Percentiles rank a stretch among this genome's conserved stretches.
Conservation (phyloP, 2,329 filamentous ascomycete genomes). For the Talaromyces sp. region DNA sequence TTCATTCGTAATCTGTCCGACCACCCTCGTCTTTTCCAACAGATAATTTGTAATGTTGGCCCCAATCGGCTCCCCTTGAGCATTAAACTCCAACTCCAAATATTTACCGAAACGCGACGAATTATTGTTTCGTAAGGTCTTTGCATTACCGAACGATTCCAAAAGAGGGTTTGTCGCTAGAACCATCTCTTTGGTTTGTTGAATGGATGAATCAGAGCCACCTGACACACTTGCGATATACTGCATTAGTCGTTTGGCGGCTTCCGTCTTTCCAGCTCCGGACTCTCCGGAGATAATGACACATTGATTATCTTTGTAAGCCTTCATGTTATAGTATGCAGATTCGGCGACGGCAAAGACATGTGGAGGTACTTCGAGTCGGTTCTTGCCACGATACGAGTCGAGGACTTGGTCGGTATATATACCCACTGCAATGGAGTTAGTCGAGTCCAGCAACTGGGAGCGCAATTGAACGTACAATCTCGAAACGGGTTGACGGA, state of each 20-base stretch:
- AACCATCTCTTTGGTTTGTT: slow-evolving; percentile 99
- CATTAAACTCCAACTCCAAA: slow-evolving; percentile 93
- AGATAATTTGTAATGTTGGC: slow-evolving; percentile 98
- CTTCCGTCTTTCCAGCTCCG: slow-evolving; percentile 96
- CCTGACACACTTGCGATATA: slow-evolving; percentile 98
- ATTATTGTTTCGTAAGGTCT: slow-evolving; percentile 97
- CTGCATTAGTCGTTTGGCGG: slow-evolving; percentile 98
- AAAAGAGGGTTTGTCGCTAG: slow-evolving; percentile 94
- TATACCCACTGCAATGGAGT: slow-evolving; percentile 67
- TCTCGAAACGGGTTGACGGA: slow-evolving; percentile 98
- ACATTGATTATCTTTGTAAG: slow-evolving; percentile 97
- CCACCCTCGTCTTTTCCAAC: slow-evolving; percentile 90
- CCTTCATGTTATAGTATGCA: slow-evolving; percentile 99
- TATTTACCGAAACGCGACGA: slow-evolving; percentile 98
- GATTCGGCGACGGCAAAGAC: slow-evolving; percentile 97
- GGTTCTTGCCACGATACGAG: slow-evolving; percentile 94
- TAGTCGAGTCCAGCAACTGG: slow-evolving; percentile 27
- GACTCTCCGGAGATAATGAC: slow-evolving; percentile 99
- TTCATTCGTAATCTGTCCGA: slow-evolving; percentile 92
- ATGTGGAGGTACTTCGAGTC: slow-evolving; percentile 87
- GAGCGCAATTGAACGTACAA: slow-evolving; percentile 47
- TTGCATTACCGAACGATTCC: slow-evolving; percentile 97
- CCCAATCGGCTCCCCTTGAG: slow-evolving; percentile 84
- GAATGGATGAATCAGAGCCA: slow-evolving; percentile 76
- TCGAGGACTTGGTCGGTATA: slow-evolving; percentile 93